Percentiles rank a stretch among this genome's conserved stretches.
Conservation (phyloP, 176 grass and related monocot species). For the Triticum dicoccoides region DNA sequence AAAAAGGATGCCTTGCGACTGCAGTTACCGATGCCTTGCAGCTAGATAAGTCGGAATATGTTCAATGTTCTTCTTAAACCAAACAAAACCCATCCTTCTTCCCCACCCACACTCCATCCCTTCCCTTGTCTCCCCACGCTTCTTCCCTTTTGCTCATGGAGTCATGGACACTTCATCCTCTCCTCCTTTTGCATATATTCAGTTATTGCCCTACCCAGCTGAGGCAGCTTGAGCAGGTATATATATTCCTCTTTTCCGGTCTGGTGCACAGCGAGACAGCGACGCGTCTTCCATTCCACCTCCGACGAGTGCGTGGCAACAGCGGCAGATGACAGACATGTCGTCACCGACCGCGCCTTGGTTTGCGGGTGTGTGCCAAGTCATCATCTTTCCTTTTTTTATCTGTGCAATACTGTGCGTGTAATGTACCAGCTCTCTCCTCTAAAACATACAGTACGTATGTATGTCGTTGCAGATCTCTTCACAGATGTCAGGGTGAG, state of each 20-base stretch:
- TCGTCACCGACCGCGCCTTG: neutral
- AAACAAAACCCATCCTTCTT: neutral
- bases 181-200: neutral
- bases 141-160: neutral
- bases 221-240: neutral
- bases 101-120: neutral
- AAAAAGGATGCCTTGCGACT: no score
- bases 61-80: neutral
- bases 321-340: neutral
- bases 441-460: neutral
- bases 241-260: neutral
- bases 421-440: neutral
- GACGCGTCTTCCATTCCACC: neutral
- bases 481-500: conserved; percentile 26
- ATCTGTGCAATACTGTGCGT: neutral
- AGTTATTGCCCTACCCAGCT: no score
- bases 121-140: neutral
- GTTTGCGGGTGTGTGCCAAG: conserved; percentile 1
- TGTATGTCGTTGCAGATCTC: neutral
- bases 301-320: neutral
- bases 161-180: neutral
- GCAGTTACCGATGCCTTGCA: no score
- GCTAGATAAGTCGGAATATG: no score
- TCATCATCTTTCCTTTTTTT: neutral
- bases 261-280: neutral